These are phyloP conservation scores for Phoma herbarum DNA, from an alignment of 2,329 filamentous ascomycete species.

Conservation along the genomic window DNA sequence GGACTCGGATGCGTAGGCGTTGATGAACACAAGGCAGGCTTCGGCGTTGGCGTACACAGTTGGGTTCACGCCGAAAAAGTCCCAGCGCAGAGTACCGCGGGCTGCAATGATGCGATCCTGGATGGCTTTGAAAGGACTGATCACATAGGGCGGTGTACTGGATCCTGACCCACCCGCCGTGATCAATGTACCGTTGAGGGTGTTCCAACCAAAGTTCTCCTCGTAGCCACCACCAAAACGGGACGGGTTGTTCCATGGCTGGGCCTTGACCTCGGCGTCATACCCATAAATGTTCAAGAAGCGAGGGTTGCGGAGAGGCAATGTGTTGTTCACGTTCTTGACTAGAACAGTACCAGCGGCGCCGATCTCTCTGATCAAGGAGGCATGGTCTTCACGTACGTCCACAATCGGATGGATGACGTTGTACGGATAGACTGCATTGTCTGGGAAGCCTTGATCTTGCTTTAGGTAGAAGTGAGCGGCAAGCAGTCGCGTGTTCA, in stretches of 20 bases:
- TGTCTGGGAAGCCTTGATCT: constrained; percentile 46
- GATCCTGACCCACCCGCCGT: constrained; percentile 53
- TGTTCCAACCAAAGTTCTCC: constrained; percentile 50
- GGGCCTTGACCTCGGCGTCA: constrained; percentile 48
- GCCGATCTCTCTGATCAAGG: constrained; percentile 53
- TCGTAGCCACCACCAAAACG: constrained; percentile 53
- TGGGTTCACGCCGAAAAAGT: constrained; percentile 45
- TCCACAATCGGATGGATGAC: constrained; percentile 56
- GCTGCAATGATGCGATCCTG: constrained; percentile 41
- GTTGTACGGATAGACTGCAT: constrained; percentile 35
- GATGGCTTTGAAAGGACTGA: constrained; percentile 54
- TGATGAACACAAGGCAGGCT: constrained; percentile 65
- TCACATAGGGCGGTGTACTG: constrained; percentile 52
- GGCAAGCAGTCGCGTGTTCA: constrained; percentile 43
- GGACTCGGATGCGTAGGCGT: constrained; percentile 57
- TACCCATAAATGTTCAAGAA: constrained; percentile 53
- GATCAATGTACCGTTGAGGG: constrained; percentile 54
- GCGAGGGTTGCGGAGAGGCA: constrained; percentile 53
- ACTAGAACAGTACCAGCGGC: constrained; percentile 53
- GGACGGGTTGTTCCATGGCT: constrained; percentile 50
- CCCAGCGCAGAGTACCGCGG: constrained; percentile 47
- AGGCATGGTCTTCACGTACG: constrained; percentile 54
- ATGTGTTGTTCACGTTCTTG: constrained; percentile 57
- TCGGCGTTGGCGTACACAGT: constrained; percentile 47
- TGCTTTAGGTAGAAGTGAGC: constrained; percentile 49